phyloP scores from a whole-genome alignment of 208 protist genomes.

The Balamuthia mandrillaris region DNA sequence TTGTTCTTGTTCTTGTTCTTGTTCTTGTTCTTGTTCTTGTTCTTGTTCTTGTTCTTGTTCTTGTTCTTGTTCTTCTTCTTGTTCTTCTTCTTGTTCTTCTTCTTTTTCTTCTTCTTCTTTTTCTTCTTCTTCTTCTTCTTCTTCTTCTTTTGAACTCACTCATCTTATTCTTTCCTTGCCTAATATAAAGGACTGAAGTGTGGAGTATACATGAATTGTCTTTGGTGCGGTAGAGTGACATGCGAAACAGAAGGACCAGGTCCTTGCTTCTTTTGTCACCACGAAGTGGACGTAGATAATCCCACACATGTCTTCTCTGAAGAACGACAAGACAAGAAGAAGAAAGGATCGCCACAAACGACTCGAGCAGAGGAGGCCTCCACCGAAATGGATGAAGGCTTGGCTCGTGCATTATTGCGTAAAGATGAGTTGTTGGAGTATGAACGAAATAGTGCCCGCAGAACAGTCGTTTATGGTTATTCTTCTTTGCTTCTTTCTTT shows the following conservation, averaged over 20 bases:
- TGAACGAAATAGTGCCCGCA: not conserved
- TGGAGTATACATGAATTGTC: too few species aligned
- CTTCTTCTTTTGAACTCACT: not conserved
- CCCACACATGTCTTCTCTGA: not conserved
- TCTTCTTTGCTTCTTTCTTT: not conserved
- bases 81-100: not conserved
- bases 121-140: not conserved
- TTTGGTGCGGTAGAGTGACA: constrained; percentile 26
- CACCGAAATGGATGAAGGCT: not conserved
- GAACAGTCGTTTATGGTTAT: constrained; percentile 9
- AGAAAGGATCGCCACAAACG: not conserved
- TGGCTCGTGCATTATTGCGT: not conserved
- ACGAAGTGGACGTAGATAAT: not conserved
- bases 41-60: not conserved
- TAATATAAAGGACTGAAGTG: too few species aligned
- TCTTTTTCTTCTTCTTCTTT: not conserved
- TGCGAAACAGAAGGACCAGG: constrained; percentile 10
- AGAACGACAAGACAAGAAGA: not conserved
- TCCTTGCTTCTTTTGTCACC: constrained; percentile 8
- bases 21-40: too few species aligned
- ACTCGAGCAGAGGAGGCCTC: not conserved
- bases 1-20: too few species aligned
- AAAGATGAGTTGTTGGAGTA: constrained; percentile 30
- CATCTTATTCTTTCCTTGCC: too few species aligned
- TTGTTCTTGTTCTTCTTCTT: not conserved